A percentile compares a stretch with the other conserved stretches of the same genome.
phyloP scores from a whole-genome alignment of 257 asterid species.

The Fraxinus americana region DNA sequence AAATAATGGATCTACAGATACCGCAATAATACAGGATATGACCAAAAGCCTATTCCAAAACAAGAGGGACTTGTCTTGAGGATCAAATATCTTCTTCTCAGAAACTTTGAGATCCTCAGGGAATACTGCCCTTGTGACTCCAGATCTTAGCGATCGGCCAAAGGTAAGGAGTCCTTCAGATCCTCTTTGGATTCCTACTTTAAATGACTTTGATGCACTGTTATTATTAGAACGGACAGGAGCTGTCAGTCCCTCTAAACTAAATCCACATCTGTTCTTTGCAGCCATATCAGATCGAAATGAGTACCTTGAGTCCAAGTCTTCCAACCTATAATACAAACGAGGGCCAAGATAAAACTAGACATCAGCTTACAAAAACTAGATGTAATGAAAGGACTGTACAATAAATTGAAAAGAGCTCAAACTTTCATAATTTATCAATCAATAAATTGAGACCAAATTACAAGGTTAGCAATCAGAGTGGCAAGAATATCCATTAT shows the following conservation, averaged over 20 bases:
- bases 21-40: conserved; percentile 75
- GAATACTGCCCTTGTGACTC: conserved; percentile 81
- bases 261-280: conserved; percentile 56
- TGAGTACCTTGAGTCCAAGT: conserved; percentile 51
- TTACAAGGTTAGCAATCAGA: conserved; percentile 7
- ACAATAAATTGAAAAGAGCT: conserved; percentile 12
- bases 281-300: conserved; percentile 76
- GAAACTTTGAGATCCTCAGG: conserved; percentile 90
- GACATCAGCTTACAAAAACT: conserved; percentile 15
- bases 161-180: conserved; percentile 82
- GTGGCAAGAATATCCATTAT: conserved; percentile 1
- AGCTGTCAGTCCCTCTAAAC: conserved; percentile 56
- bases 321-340: conserved; percentile 59
- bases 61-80: conserved; percentile 89
- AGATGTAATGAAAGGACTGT: background rate
- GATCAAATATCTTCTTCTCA: conserved; percentile 74
- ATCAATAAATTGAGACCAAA: conserved; percentile 15
- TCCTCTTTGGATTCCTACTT: conserved; percentile 65
- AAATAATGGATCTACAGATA: conserved; percentile 89
- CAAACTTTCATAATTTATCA: background rate
- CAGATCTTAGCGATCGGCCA: conserved; percentile 77
- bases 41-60: conserved; percentile 89
- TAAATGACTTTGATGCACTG: conserved; percentile 56
- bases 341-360: background rate
- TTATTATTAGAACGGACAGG: conserved; percentile 41